These are phyloP conservation scores for Metroxylon sagu DNA, from an alignment of 176 grass and related monocot genomes.

Conservation along the genomic window DNA sequence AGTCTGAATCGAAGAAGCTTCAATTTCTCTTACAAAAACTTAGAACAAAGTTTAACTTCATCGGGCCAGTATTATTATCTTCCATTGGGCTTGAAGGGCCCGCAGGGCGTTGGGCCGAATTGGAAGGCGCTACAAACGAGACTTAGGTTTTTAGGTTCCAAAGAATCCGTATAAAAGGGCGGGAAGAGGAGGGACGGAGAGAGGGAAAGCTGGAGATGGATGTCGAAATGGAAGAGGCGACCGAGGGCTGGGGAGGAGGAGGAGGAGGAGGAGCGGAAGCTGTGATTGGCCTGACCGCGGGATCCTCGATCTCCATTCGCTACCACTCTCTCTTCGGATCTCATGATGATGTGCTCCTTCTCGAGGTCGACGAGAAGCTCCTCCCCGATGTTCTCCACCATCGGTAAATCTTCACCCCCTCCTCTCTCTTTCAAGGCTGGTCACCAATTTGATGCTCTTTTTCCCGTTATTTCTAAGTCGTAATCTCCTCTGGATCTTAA, in stretches of 20 bases:
- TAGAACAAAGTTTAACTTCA: no score
- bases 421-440: background rate
- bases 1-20: no score
- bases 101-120: no score
- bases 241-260: background rate
- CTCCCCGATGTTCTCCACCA: constrained; percentile 53
- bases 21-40: no score
- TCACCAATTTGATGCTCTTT: background rate
- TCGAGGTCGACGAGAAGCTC: constrained; percentile 60
- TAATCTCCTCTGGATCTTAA: background rate
- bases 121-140: no score
- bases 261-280: constrained; percentile 40
- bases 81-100: no score
- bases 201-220: background rate
- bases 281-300: constrained; percentile 38
- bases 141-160: no score
- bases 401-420: constrained; percentile 33
- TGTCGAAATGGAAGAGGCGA: background rate
- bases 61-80: no score
- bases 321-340: constrained; percentile 70
- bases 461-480: background rate
- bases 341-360: constrained; percentile 64
- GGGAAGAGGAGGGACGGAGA: constrained; percentile 18
- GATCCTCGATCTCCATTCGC: constrained; percentile 43
- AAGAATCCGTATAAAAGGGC: no score